phyloP scores from a whole-genome alignment of 2,329 filamentous ascomycete species.

The Alternaria alternata region DNA sequence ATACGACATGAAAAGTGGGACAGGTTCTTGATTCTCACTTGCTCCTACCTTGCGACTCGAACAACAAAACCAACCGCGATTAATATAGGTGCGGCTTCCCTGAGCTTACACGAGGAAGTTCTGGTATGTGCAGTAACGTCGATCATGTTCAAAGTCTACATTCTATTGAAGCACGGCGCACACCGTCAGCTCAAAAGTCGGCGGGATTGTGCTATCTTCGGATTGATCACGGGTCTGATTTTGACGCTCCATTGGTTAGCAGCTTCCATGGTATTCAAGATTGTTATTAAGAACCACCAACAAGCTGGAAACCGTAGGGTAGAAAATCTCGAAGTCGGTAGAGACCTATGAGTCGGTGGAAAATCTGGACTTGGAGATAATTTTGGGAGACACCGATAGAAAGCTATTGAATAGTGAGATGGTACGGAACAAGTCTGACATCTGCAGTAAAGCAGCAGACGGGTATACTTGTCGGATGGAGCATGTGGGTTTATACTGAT shows the following conservation, averaged over 20 bases:
- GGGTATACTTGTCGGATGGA: neutral
- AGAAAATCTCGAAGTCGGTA: neutral
- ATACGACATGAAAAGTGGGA: neutral
- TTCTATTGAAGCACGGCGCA: neutral
- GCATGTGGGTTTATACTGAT: neutral
- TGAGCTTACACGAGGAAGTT: neutral
- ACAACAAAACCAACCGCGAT: neutral
- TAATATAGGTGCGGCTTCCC: neutral
- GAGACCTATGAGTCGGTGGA: neutral
- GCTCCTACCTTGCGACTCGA: neutral
- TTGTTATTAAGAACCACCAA: neutral
- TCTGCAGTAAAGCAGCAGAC: neutral
- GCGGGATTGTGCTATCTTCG: neutral
- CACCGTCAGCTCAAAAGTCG: neutral
- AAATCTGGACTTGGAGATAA: neutral
- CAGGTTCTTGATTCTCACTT: neutral
- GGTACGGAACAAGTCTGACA: neutral
- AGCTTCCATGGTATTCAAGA: neutral
- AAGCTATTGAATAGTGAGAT: neutral
- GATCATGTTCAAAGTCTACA: neutral
- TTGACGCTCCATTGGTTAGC: neutral
- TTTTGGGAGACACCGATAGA: neutral
- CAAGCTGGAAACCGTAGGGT: neutral
- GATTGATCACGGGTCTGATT: neutral
- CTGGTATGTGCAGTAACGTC: neutral